These are phyloP conservation scores for Yarrowia divulgata DNA, from an alignment of 805 yeast species.

Conservation along the genomic window DNA sequence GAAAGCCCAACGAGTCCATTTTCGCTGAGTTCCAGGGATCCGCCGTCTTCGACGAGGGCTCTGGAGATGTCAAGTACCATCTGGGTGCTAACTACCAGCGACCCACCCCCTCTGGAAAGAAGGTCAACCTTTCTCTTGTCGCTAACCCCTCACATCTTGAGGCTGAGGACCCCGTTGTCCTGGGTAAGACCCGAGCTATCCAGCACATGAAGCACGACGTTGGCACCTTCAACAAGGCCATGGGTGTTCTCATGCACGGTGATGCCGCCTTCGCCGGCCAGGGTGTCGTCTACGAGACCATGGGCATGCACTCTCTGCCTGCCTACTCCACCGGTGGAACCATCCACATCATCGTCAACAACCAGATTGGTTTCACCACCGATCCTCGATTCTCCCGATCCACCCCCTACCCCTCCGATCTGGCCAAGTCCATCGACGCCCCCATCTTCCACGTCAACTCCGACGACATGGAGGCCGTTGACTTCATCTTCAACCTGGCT, in stretches of 20 bases:
- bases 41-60: constrained; percentile 89
- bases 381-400: constrained; percentile 98
- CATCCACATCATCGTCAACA: constrained; percentile 91
- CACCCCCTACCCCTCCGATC: constrained; percentile 96
- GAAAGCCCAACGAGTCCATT: constrained; percentile 98
- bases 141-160: constrained; percentile 99
- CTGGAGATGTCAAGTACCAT: constrained; percentile 99
- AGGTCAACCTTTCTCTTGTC: constrained; percentile 91
- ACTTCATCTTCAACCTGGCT: constrained; percentile 91
- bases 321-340: constrained; percentile 99
- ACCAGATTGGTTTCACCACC: constrained; percentile 99
- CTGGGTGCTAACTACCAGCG: constrained; percentile 99
- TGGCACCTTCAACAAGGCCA: constrained; percentile 81
- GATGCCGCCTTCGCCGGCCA: constrained; percentile 99
- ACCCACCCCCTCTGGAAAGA: constrained; percentile 98
- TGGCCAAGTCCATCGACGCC: constrained; percentile 95
- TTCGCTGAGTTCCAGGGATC: constrained; percentile 96
- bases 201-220: constrained; percentile 90
- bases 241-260: constrained; percentile 95
- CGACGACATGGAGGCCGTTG: constrained; percentile 93
- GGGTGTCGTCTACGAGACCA: constrained; percentile 98
- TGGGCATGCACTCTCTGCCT: constrained; percentile 92
- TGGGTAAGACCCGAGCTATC: constrained; percentile 97
- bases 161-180: constrained; percentile 98
- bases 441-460: constrained; percentile 99